Evolutionary conservation across 2,329 filamentous ascomycete genomes (phyloP), one percentile per base, ranked within the genome.

Genomic region (Aspergillus glaucus): DNA sequence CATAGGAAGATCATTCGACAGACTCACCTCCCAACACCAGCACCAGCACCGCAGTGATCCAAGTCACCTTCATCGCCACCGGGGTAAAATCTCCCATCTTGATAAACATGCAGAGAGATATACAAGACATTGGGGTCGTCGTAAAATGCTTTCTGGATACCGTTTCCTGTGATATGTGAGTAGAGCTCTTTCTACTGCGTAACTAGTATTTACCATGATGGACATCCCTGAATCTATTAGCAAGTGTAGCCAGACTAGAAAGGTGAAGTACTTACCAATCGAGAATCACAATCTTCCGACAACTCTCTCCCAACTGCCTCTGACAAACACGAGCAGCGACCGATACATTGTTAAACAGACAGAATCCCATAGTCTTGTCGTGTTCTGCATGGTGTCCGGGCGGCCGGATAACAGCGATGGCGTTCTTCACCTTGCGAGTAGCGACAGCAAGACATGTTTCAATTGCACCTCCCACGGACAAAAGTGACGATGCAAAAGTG

Each of bases 271-370:
- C 86, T 63, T 85, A 88, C 88, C 93, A 98, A 64, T 98, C 93
- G 6, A 98, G 75, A 56, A 98, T 93, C 48, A 98, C 71, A 17
- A 98, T 81, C 69, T 95, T 97, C 48, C 89, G 84, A 63, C 92
- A 96, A 7, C 74, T 73, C 3, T 92, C 81, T 1, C 87, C 87
- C 57, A 87, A 93, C 51, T 90, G 84, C 46, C 79, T 74, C 65
- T 95, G 90, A 64, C 91, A 96, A 10, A 91, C 87, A 51, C 82
- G 86, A n/a, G 90, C 85, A 1, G 91, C 92, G 50, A 98, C 87
- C 17, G 88, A 90, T 3, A 97, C 93, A 62, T 98, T 98, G 73
- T 98, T 96, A 74, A 97, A 97, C 50, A 97, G 81, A 66, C 93
- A 98, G 64, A 98, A 98, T 0, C 93, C 93, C 79, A 95, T 93